Percentiles rank a stretch among this genome's conserved stretches.
These are phyloP conservation scores for Ampelomyces quisqualis DNA, from an alignment of 2,329 filamentous ascomycete species.

Conservation along the genomic window DNA sequence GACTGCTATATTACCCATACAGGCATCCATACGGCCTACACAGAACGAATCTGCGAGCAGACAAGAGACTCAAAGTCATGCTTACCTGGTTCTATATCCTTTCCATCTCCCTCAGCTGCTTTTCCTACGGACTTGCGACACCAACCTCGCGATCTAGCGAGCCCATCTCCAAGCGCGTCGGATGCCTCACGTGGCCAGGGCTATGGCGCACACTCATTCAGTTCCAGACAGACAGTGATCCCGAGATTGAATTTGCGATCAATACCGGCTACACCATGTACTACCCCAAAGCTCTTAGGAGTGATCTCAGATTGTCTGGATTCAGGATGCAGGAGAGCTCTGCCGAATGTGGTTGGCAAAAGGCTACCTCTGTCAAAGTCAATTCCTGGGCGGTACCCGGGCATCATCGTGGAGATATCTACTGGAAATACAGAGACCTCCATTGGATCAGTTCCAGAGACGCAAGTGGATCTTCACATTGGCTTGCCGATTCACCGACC, in stretches of 20 bases:
- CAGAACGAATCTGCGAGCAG: too few relatives aligned
- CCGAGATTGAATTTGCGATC: conserved; percentile 3
- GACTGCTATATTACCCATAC: too few relatives aligned
- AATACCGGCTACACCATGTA: conserved; percentile 7
- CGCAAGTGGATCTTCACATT: background rate
- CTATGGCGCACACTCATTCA: background rate
- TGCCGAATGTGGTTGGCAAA: conserved; percentile 8
- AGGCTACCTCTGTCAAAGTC: conserved; percentile 3
- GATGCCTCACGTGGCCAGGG: background rate
- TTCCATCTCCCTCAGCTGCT: too few relatives aligned
- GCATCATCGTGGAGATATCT: conserved; percentile 11
- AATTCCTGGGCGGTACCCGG: background rate
- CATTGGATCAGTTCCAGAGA: background rate
- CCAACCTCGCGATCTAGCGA: too few relatives aligned
- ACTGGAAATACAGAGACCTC: conserved; percentile 9
- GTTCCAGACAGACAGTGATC: background rate
- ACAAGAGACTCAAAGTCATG: too few relatives aligned
- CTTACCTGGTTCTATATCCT: too few relatives aligned
- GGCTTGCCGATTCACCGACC: background rate
- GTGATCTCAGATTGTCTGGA: conserved; percentile 1
- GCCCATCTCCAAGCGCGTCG: background rate
- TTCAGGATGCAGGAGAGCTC: background rate
- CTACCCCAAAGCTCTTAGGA: conserved; percentile 6
- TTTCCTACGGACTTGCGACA: too few relatives aligned
- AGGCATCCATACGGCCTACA: too few relatives aligned